Evolutionary conservation across 164 flowering plant species (phyloP), one percentile per base, ranked within the genome.

Genomic region (Dillenia turbinata): DNA sequence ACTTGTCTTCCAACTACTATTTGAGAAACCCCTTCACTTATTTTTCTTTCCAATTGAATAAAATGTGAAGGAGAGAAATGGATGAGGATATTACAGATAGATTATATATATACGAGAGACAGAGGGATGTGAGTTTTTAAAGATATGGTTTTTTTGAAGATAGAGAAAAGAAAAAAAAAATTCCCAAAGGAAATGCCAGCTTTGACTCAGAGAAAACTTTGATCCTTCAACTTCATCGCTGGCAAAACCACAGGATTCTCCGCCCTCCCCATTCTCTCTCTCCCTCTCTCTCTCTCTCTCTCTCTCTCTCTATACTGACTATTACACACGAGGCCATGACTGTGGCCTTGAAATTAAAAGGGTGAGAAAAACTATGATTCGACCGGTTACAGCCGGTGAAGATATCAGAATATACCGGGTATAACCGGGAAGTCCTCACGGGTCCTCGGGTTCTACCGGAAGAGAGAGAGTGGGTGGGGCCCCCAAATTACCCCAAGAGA

Each of bases 141-240:
- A 61, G 12, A 19, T 5, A 24, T 33, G 51, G 33, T 12, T 17
- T 24, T 50, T 33, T 33, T 33, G 5, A 33, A 4, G 40, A 33
- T 6, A 33, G 49, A 15, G 48, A 47, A 24, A 56, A 46, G 45
- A 0, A 16, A 55, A 64, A 56, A 49, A 61, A 58, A 56, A 60
- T 26, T 19, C 43, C 46, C 26, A 60, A 43, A 47, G 19, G 56
- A 61, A 48, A 16, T 81, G 86, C 78, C 89, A 83, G 92, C 89
- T 82, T 83, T 82, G 89, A 81, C 84, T 77, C 73, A 73, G 73
- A 75, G 76, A 76, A 78, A 77, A 85, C 77, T 75, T 80, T 68
- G 75, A 84, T 82, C 89, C 85, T 78, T 82, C 83, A 68, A 78
- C 62, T 69, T 82, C 83, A 74, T 77, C 66, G 96, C 90, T 87